Base-by-base conservation (phyloP, 768 basidiomycete genomes). In the Pseudohyphozyma bogoriensis region DNA sequence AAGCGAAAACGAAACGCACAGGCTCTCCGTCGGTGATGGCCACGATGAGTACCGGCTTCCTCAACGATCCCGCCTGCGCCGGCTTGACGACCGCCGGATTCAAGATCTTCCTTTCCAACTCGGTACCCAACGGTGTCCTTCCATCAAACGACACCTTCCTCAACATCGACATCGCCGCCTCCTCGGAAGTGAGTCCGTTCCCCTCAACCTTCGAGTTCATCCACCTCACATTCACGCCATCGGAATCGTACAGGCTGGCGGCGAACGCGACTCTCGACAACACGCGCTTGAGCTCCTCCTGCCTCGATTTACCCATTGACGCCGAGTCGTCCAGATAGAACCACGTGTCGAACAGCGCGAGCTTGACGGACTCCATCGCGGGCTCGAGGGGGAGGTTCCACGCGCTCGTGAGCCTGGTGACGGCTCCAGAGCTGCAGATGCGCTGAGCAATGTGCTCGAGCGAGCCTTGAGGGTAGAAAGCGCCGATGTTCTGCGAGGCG, bases 41-140 rank as follows among this genome's bases (percentile, higher is more conserved):
- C 35, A 77, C 73, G 58, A 76, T 70, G 18, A 77, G 62, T 9
- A 76, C 66, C 1, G 77, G 77, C 71, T 77, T 77, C 64, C 74
- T 69, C 18, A 77, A 66, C 22, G 47, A 35, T 29, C 66, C 62
- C 10, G 60, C 36, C 40, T 70, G 60, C 35, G 73, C 74, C 18
- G 75, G 75, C 28, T 72, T 74, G 18, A 76, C 60, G 2, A 77
- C 68, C n/a, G 77, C 61, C 31, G 76, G 77, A 60, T 75, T 69
- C 22, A 77, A 62, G 56, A 77, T 65, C 70, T 76, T 76, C 35
- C 68, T 58, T 45, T 73, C 68, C 28, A 77, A 56, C 3, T 66
- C 64, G 46, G 8, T 13, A 3, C 46, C 46, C 7, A 47, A 13
- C 1, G 46, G 46, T 7, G 46, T 47, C 26, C 16, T 24, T 7